Base-by-base conservation (phyloP, 352 stramenopile genomes). In the Pythium brassicae region DNA sequence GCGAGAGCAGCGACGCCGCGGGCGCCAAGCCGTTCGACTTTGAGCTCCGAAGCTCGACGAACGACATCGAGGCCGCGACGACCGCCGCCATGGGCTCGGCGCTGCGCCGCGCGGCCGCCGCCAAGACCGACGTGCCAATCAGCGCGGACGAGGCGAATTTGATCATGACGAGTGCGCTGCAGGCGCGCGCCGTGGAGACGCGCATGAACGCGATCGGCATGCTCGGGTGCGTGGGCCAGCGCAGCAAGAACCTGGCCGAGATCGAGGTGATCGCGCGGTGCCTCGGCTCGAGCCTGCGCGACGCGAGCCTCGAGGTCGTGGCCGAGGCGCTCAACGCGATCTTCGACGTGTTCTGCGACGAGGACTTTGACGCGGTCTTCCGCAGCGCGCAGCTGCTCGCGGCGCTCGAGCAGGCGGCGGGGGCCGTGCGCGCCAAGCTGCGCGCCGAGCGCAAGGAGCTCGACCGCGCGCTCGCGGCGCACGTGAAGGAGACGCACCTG, bases 401-500 rank as follows among this genome's bases (percentile, higher is more conserved):
- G 39, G 69, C 73, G 40, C 65, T 95, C 14, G 83, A 95, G 53
- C 64, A 74, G 9, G 83, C 81, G 10, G 67, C 74, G 19, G 64
- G 72, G 49, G 78, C 73, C 14, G 52, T 93, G 37, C 87, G 89
- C 58, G 49, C 60, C 53, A 95, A 94, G 65, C 61, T 95, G 15
- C 84, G 83, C 51, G 81, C 71, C 19, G 86, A 95, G 55, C 71
- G 84, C 47, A 89, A 89, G 65, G 52, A 76, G 19, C 74, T 94
- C 57, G 86, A 95, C 55, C 83, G 86, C 44, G 82, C 76, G 26
- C 63, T 95, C 10, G 72, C 89, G 25, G 82, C 82, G 0, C 86
- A 95, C 65, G 65, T 93, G 37, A 94, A 94, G 67, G 86, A 95
- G 66, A 92, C 84, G 27, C 81, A 83, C 8, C 61, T 94, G 48